Conservation (phyloP, 2,329 filamentous ascomycete genomes). For the Pezicula carpinea region DNA sequence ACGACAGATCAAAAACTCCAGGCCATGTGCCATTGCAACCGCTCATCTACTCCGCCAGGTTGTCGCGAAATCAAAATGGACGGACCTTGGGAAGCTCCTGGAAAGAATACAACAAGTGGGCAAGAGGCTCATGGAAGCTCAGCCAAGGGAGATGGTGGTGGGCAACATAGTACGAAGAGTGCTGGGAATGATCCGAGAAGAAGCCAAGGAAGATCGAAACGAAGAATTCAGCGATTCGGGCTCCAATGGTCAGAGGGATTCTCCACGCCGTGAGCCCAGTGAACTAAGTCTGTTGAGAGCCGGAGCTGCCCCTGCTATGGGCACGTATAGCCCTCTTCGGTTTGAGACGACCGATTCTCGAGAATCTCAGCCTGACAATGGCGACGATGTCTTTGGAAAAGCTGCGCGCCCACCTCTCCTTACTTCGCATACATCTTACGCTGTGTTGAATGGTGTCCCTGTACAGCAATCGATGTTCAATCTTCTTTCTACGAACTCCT, state of each 20-base stretch:
- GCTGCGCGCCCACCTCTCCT: slow-evolving; percentile 54
- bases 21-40: slow-evolving; percentile 86
- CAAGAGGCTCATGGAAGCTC: slow-evolving; percentile 71
- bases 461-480: slow-evolving; percentile 76
- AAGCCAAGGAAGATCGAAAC: slow-evolving; percentile 76
- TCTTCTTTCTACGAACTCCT: slow-evolving; percentile 67
- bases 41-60: slow-evolving; percentile 84
- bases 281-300: slow-evolving; percentile 11
- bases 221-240: slow-evolving; percentile 36
- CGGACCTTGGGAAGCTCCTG: slow-evolving; percentile 73
- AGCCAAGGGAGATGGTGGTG: slow-evolving; percentile 85
- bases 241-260: slow-evolving; percentile 24
- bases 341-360: slow-evolving; percentile 23
- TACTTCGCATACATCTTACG: slow-evolving; percentile 59
- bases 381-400: slow-evolving; percentile 20
- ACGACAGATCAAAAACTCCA: slow-evolving; percentile 81
- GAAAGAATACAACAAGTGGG: slow-evolving; percentile 77
- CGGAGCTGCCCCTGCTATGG: slow-evolving; percentile 10
- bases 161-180: slow-evolving; percentile 92
- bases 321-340: slow-evolving; percentile 21
- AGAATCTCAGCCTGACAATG: slow-evolving; percentile 13
- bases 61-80: slow-evolving; percentile 75
- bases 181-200: slow-evolving; percentile 84
- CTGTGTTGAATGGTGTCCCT: slow-evolving; percentile 45
- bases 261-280: slow-evolving; percentile 19